Base-by-base conservation (phyloP, 1,284 basidiomycete species). In the Salmacisia buchloeana region DNA sequence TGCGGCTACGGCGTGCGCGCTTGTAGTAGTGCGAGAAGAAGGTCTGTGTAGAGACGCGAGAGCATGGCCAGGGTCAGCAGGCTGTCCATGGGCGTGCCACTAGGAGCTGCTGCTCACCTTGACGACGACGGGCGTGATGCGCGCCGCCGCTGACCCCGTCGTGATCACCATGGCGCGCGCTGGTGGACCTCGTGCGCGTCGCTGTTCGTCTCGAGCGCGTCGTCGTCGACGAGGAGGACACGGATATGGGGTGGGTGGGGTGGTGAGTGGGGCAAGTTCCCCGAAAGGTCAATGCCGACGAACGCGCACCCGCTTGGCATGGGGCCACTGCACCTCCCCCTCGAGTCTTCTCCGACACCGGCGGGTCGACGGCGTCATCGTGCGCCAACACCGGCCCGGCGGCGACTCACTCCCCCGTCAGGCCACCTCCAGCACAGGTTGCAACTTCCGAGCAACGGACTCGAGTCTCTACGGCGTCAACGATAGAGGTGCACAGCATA, bases 11-110 rank as follows among this genome's bases (percentile, higher is more conserved):
- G 31, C 66, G 69, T 15, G 68, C 66, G 65, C 72, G 73, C 59
- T 65, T 66, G 63, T 67, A 70, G 67, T 71, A 75, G 62, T 75
- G 74, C 60, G 70, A 69, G 68, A 75, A 70, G 68, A 75, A 71
- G 15, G 72, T 75, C 43, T 70, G 25, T 34, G 31, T 31, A 4
- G 15, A 38, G 56, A 6, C 3, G 10, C n/a, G 9, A 39, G 2
- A 23, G 34, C 23, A 35, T 13, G 35, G 36, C 9, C 31, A 39
- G 25, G 25, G n/a, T 18, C 1, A 18, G 15, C 13, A 7, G 58
- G 31, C 15, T 21, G 43, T 9, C 13, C 34, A 27, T 13, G 39
- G n/a, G 23, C 33, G 15, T 61, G 45, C 29, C 3, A 4, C 7
- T n/a, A 33, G 35, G 15, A 21, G 3, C 12, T 25, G 6, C 10